A percentile compares a stretch with the other conserved stretches of the same genome.
Evolutionary conservation across 805 yeast genomes (phyloP).

Genomic region (Phaffomyces thermotolerans): DNA sequence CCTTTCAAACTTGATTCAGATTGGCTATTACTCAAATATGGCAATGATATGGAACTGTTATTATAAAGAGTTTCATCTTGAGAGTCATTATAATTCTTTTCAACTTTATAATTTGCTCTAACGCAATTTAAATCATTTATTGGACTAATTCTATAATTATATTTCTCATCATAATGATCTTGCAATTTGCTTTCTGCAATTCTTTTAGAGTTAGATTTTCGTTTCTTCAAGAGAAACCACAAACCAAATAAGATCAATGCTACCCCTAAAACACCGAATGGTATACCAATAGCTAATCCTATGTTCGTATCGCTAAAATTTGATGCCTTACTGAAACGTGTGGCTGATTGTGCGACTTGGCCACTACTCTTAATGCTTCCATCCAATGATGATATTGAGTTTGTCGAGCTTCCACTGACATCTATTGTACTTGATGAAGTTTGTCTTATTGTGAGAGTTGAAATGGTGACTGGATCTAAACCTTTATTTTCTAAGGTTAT

Average conservation of each 20-base stretch:
- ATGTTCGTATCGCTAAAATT: slow-evolving; percentile 7
- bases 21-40: background rate
- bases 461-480: background rate
- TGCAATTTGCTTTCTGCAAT: slow-evolving; percentile 8
- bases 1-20: slow-evolving; percentile 18
- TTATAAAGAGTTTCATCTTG: background rate
- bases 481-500: slow-evolving; percentile 2
- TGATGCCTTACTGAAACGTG: slow-evolving; percentile 1
- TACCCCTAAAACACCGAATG: slow-evolving; percentile 18
- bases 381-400: background rate
- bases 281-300: slow-evolving; percentile 22
- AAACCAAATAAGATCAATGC: slow-evolving; percentile 7
- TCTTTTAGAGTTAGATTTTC: slow-evolving; percentile 3
- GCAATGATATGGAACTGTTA: background rate
- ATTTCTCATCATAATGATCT: slow-evolving; percentile 20
- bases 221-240: slow-evolving; percentile 12
- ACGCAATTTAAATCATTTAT: background rate
- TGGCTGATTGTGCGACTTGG: background rate
- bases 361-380: background rate
- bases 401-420: background rate
- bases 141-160: slow-evolving; percentile 16
- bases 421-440: slow-evolving; percentile 1
- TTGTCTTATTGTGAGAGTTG: slow-evolving; percentile 4
- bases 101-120: background rate
- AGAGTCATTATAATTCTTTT: background rate